Conservation (phyloP, 495 filamentous ascomycete species). For the Pyrenopolyporus hunteri region DNA sequence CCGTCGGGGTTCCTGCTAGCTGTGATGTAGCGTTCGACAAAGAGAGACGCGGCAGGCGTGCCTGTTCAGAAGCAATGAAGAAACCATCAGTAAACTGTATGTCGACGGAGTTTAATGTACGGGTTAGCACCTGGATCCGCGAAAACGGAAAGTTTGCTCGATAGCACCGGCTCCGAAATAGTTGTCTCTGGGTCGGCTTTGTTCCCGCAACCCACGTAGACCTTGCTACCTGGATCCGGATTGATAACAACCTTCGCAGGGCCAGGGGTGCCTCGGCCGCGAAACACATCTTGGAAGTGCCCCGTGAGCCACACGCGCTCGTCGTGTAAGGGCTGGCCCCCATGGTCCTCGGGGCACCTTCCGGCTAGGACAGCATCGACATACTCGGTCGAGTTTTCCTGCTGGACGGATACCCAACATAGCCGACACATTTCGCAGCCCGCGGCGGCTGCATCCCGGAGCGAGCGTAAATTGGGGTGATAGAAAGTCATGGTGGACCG, state of each 20-base stretch:
- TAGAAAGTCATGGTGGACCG: not conserved
- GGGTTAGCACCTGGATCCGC: slow-evolving; percentile 36
- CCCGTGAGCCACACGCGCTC: slow-evolving; percentile 23
- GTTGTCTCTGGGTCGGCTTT: slow-evolving; percentile 7
- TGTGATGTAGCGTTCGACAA: slow-evolving; percentile 10
- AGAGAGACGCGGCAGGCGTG: slow-evolving; percentile 13
- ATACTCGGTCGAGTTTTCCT: not conserved
- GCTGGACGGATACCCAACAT: slow-evolving; percentile 16
- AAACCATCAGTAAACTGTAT: too few relatives aligned
- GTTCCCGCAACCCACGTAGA: slow-evolving; percentile 17
- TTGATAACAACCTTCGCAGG: not conserved
- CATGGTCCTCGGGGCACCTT: not conserved
- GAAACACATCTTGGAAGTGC: not conserved
- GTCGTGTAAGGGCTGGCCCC: slow-evolving; percentile 4
- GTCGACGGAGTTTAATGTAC: too few relatives aligned
- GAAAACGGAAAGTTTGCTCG: slow-evolving; percentile 1
- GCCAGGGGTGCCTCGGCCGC: not conserved
- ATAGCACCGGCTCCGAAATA: not conserved
- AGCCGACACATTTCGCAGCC: slow-evolving; percentile 25
- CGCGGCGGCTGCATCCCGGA: slow-evolving; percentile 19
- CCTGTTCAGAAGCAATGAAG: not conserved
- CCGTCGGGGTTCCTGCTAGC: slow-evolving; percentile 12
- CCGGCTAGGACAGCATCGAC: slow-evolving; percentile 25
- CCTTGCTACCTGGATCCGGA: slow-evolving; percentile 1
- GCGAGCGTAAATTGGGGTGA: slow-evolving; percentile 23